These are phyloP conservation scores for Yarrowia deformans DNA, from an alignment of 805 yeast genomes.

Conservation along the genomic window DNA sequence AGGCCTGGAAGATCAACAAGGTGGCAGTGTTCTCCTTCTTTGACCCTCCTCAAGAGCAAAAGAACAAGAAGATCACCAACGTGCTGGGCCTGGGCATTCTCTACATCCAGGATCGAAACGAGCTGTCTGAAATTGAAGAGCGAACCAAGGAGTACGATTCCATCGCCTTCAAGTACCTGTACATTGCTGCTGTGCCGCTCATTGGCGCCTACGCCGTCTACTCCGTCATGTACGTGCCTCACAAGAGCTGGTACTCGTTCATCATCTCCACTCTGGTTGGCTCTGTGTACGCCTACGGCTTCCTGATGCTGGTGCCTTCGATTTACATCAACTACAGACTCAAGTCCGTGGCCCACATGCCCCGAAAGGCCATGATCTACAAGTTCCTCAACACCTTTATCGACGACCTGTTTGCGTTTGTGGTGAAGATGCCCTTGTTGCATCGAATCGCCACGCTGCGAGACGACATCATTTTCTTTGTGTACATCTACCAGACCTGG, in stretches of 20 bases:
- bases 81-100: conserved; percentile 16
- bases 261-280: conserved; percentile 54
- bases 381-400: conserved; percentile 55
- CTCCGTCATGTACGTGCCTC: conserved; percentile 52
- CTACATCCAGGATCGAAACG: conserved; percentile 50
- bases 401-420: conserved; percentile 55
- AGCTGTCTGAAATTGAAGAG: conserved; percentile 52
- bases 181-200: conserved; percentile 52
- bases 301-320: conserved; percentile 53
- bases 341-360: conserved; percentile 56
- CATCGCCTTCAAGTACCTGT: conserved; percentile 53
- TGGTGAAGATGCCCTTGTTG: conserved; percentile 55
- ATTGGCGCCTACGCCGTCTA: conserved; percentile 52
- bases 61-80: conserved; percentile 12
- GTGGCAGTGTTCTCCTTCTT: conserved; percentile 48
- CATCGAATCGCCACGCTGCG: conserved; percentile 55
- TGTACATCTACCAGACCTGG: conserved; percentile 54
- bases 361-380: conserved; percentile 54
- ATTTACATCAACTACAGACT: conserved; percentile 55
- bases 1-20: conserved; percentile 56
- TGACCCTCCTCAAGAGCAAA: background rate
- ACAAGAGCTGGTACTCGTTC: conserved; percentile 56
- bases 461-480: conserved; percentile 54
- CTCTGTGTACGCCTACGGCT: conserved; percentile 55
- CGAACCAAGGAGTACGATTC: conserved; percentile 55